Evolutionary conservation across 139 green algal species (phyloP).

Genomic region (Zygnema cylindricum): DNA sequence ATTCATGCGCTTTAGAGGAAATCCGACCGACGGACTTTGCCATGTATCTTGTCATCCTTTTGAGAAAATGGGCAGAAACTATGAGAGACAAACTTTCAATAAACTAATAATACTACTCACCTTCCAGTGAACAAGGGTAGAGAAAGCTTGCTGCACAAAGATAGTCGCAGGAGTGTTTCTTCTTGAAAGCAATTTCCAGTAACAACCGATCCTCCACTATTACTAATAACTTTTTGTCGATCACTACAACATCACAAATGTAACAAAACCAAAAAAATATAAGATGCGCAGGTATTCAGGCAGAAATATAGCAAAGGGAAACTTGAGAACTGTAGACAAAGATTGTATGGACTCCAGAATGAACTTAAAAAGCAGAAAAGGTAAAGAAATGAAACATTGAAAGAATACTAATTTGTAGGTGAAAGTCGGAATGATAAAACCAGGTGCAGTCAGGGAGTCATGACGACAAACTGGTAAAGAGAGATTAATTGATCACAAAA

Average conservation of each 20-base stretch:
- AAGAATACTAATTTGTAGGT: no score
- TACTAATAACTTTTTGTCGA: background rate
- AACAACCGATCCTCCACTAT: background rate
- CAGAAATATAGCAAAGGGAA: background rate
- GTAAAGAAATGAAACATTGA: no score
- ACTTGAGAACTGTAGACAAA: background rate
- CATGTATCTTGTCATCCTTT: no score
- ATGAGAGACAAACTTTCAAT: no score
- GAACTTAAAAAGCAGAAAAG: no score
- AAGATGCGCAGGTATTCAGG: background rate
- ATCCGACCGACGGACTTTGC: no score
- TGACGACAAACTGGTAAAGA: background rate
- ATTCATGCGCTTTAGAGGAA: no score
- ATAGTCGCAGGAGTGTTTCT: conserved; percentile 28
- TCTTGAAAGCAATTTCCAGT: background rate
- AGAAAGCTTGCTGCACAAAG: conserved; percentile 50
- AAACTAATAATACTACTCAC: no score
- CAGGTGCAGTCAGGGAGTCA: background rate
- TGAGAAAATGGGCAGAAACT: no score
- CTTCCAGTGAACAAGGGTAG: conserved; percentile 51
- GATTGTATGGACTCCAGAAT: background rate
- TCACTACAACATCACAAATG: background rate
- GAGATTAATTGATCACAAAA: background rate
- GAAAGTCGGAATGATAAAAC: background rate
- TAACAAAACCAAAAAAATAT: background rate